Percentiles rank a stretch among this genome's conserved stretches.
Conservation (phyloP, 805 yeast genomes). For the Hanseniaspora clermontiae region DNA sequence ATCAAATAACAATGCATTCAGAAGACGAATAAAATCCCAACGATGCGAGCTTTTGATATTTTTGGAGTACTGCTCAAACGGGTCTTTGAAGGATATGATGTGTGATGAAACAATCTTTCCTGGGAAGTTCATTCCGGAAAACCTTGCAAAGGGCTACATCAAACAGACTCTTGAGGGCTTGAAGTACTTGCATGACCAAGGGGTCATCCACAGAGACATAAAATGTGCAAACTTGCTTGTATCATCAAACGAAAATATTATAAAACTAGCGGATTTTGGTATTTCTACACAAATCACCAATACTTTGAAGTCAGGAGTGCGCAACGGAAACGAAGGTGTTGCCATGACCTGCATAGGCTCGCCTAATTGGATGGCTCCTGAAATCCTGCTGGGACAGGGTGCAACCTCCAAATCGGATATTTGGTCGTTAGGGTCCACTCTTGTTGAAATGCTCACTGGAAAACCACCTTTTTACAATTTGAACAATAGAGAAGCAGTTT, state of each 20-base stretch:
- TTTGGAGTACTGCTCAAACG: slow-evolving; percentile 56
- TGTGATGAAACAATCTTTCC: slow-evolving; percentile 16
- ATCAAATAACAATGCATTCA: not conserved
- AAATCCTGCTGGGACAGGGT: slow-evolving; percentile 71
- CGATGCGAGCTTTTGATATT: slow-evolving; percentile 56
- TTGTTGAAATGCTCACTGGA: slow-evolving; percentile 73
- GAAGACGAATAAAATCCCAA: not conserved
- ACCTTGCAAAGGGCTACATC: slow-evolving; percentile 46
- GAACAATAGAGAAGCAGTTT: slow-evolving; percentile 27
- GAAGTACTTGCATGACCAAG: slow-evolving; percentile 56
- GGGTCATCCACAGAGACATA: slow-evolving; percentile 82
- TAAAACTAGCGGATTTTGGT: slow-evolving; percentile 90
- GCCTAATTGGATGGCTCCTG: slow-evolving; percentile 99
- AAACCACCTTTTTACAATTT: slow-evolving; percentile 72
- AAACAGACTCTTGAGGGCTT: slow-evolving; percentile 63
- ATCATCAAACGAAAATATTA: slow-evolving; percentile 48
- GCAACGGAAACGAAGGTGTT: slow-evolving; percentile 19
- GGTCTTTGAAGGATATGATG: slow-evolving; percentile 41
- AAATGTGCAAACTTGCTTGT: slow-evolving; percentile 84
- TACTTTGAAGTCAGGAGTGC: slow-evolving; percentile 9
- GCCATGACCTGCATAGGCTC: slow-evolving; percentile 66
- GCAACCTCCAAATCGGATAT: slow-evolving; percentile 81
- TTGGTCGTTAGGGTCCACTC: slow-evolving; percentile 93
- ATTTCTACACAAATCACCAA: slow-evolving; percentile 73
- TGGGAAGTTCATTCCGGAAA: slow-evolving; percentile 43